Conservation (phyloP, 2,329 filamentous ascomycete species). For the Trichoderma simmonsii region DNA sequence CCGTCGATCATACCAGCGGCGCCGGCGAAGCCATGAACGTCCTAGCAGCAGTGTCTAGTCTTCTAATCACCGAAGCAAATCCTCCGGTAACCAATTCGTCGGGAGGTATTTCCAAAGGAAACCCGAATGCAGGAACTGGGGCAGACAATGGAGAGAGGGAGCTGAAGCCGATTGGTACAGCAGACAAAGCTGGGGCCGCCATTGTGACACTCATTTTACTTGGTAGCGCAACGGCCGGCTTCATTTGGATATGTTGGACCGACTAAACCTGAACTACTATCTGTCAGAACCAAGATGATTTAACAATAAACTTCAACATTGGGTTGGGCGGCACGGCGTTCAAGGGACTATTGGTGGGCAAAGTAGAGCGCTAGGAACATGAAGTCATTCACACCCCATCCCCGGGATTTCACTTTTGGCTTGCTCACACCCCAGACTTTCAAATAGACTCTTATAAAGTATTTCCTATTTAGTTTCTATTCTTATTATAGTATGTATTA, state of each 20-base stretch:
- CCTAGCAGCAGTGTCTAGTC: conserved; percentile 50
- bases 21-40: conserved; percentile 60
- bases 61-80: conserved; percentile 42
- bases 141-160: conserved; percentile 30
- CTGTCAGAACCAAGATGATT: too few species aligned
- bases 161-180: conserved; percentile 37
- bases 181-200: conserved; percentile 47
- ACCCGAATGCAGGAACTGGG: conserved; percentile 39
- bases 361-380: background rate
- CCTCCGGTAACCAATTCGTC: conserved; percentile 44
- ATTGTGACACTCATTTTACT: conserved; percentile 47
- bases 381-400: background rate
- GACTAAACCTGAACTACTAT: conserved; percentile 23
- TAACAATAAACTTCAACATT: background rate
- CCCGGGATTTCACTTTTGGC: background rate
- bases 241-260: conserved; percentile 50
- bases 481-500: background rate
- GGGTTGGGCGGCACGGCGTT: background rate
- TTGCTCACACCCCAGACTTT: background rate
- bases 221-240: conserved; percentile 40
- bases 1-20: conserved; percentile 52
- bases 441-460: background rate
- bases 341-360: background rate
- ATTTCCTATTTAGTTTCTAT: background rate
- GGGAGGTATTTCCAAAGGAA: conserved; percentile 49